Conservation (phyloP, 768 basidiomycete genomes). For the Sarcomyxa edulis region DNA sequence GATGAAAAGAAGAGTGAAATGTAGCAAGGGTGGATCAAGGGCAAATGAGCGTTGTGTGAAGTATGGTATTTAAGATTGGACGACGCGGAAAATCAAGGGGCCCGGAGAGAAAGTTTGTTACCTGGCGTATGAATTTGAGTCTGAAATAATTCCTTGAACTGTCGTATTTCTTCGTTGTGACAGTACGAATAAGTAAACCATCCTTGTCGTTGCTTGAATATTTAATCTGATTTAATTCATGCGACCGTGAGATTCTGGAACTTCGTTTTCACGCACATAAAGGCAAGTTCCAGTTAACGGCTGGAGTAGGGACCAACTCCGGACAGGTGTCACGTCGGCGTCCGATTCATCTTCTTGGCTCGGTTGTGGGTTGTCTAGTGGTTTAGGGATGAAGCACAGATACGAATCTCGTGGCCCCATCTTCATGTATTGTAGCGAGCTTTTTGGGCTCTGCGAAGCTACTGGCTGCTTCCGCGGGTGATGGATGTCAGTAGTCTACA, state of each 20-base stretch:
- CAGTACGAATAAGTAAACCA: slow-evolving; percentile 99
- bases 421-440: slow-evolving; percentile 69
- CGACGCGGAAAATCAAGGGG: slow-evolving; percentile 11
- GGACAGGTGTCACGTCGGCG: slow-evolving; percentile 59
- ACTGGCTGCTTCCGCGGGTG: slow-evolving; percentile 14
- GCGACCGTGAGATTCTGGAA: slow-evolving; percentile 20
- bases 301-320: slow-evolving; percentile 79
- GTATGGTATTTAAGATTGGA: not conserved
- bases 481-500: slow-evolving; percentile 17
- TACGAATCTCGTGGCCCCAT: slow-evolving; percentile 67
- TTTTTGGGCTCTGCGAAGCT: slow-evolving; percentile 21
- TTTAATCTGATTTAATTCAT: slow-evolving; percentile 24
- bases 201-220: slow-evolving; percentile 68
- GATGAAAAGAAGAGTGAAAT: no score
- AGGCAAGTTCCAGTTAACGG: slow-evolving; percentile 77
- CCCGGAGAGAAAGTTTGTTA: slow-evolving; percentile 24
- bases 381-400: slow-evolving; percentile 73
- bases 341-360: slow-evolving; percentile 47
- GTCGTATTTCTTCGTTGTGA: slow-evolving; percentile 91
- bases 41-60: no score
- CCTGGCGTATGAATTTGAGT: slow-evolving; percentile 62
- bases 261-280: slow-evolving; percentile 66
- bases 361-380: slow-evolving; percentile 40
- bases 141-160: slow-evolving; percentile 83
- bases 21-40: no score